Percentiles rank a stretch among this genome's conserved stretches.
Evolutionary conservation across 257 asterid genomes (phyloP).

Genomic region (Solanum sejunctum): DNA sequence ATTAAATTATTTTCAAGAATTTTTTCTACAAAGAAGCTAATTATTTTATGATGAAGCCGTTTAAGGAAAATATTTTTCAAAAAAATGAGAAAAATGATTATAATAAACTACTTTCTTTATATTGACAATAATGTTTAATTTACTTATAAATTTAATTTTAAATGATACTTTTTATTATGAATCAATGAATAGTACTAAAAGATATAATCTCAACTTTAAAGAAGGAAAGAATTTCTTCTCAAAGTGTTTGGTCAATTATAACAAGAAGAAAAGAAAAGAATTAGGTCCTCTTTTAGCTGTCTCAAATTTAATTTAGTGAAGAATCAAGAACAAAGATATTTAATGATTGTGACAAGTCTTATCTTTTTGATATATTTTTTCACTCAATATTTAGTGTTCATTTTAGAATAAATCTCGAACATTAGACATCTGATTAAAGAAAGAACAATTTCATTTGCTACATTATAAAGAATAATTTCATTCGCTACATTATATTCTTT

Average conservation of each 20-base stretch:
- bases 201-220: not conserved
- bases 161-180: not conserved
- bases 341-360: not conserved
- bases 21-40: no score
- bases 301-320: not conserved
- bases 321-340: not conserved
- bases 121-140: not conserved
- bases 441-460: no score
- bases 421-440: no score
- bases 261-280: not conserved
- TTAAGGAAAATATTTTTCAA: no score
- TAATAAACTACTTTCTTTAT: not conserved
- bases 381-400: fast-evolving
- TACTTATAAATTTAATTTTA: not conserved
- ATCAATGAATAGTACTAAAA: not conserved
- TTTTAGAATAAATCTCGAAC: fast-evolving
- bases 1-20: no score
- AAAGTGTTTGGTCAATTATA: not conserved
- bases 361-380: not conserved
- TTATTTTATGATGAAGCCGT: not conserved
- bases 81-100: not conserved
- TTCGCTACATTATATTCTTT: no score
- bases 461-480: no score
- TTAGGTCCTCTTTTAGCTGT: not conserved
- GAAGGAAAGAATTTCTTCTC: not conserved